A percentile compares a stretch with the other conserved stretches of the same genome.
phyloP scores from a whole-genome alignment of 192 early-diverging fungal species.

The Coemansia sp. region DNA sequence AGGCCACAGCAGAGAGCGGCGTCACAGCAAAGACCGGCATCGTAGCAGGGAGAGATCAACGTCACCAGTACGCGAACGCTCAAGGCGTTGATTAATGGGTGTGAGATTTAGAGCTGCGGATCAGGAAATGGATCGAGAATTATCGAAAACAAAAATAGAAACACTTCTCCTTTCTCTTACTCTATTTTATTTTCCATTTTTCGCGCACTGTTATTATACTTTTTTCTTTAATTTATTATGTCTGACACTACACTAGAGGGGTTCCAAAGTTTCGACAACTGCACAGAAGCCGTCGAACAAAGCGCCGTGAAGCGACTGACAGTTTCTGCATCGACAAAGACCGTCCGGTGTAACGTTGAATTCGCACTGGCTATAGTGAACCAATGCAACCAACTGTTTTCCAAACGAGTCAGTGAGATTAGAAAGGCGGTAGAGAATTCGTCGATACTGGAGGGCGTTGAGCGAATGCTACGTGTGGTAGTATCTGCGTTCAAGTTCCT shows the following conservation, averaged over 20 bases:
- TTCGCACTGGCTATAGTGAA: slow-evolving; percentile 45
- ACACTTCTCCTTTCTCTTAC: no score
- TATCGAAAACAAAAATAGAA: not conserved
- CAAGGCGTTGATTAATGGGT: not conserved
- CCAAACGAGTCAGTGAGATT: slow-evolving; percentile 25
- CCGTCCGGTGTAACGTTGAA: slow-evolving; percentile 31
- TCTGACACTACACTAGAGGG: slow-evolving; percentile 11
- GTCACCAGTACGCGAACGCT: not conserved
- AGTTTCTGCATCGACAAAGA: not conserved
- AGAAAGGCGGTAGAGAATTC: slow-evolving; percentile 11
- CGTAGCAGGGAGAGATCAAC: slow-evolving; percentile 3
- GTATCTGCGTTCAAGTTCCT: slow-evolving; percentile 35
- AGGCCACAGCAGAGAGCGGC: not conserved
- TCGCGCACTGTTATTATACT: slow-evolving; percentile 12
- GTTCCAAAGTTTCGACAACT: slow-evolving; percentile 32
- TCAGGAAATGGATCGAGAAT: not conserved
- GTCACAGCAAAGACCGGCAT: not conserved
- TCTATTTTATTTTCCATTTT: slow-evolving; percentile 7
- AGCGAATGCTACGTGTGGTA: slow-evolving; percentile 29
- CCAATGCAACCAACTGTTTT: slow-evolving; percentile 48
- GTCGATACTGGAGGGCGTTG: slow-evolving; percentile 6
- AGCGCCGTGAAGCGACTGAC: slow-evolving; percentile 29
- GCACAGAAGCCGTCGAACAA: slow-evolving; percentile 29
- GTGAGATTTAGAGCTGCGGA: not conserved
- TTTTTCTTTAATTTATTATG: slow-evolving; percentile 18